Percentiles rank a stretch among this genome's conserved stretches.
These are phyloP conservation scores for Taphrina confusa DNA, from an alignment of 1,139 yeast species.

Conservation along the genomic window DNA sequence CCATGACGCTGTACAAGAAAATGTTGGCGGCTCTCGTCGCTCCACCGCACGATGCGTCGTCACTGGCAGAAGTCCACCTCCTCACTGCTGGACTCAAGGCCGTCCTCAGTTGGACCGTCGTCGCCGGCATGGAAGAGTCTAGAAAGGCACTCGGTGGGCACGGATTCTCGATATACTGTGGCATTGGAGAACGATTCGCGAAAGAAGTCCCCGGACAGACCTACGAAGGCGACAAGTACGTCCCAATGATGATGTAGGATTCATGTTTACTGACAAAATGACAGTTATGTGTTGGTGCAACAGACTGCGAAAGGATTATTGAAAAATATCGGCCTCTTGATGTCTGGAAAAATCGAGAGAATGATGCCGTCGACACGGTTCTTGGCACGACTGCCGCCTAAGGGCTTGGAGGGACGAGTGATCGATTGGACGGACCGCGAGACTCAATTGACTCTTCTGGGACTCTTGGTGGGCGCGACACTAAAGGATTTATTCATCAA, in stretches of 20 bases:
- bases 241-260: not conserved
- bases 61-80: constrained; percentile 31
- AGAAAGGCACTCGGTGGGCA: constrained; percentile 34
- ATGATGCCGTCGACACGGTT: constrained; percentile 25
- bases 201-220: constrained; percentile 33
- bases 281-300: constrained; percentile 27
- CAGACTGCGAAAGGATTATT: constrained; percentile 34
- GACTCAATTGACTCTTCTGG: not conserved
- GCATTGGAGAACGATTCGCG: constrained; percentile 33
- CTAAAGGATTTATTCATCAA: constrained; percentile 5
- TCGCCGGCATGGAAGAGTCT: constrained; percentile 28
- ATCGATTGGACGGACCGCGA: constrained; percentile 15
- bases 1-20: constrained; percentile 10
- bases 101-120: constrained; percentile 30
- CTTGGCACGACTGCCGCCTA: not conserved
- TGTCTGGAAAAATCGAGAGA: not conserved
- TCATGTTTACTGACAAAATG: not conserved
- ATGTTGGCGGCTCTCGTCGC: constrained; percentile 28
- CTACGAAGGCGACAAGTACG: constrained; percentile 31
- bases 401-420: not conserved
- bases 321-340: constrained; percentile 1
- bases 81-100: constrained; percentile 31
- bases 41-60: constrained; percentile 32
- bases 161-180: constrained; percentile 30
- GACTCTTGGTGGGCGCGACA: constrained; percentile 2